Percentiles rank a stretch among this genome's conserved stretches.
Evolutionary conservation across 306 rosid genomes (phyloP).

Genomic region (Argentina anserina): DNA sequence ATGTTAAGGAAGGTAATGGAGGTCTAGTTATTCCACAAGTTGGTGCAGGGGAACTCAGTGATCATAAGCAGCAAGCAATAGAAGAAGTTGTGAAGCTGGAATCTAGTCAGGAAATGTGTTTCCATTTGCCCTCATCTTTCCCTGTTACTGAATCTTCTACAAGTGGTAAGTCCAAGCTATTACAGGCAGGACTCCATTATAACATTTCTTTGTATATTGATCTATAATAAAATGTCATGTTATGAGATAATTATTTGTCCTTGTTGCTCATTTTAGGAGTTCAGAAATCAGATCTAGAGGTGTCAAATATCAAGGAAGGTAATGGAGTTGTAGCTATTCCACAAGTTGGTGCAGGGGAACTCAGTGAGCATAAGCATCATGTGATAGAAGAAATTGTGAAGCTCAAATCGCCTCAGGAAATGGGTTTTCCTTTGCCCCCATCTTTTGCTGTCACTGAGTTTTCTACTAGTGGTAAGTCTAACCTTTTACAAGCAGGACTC

Average conservation of each 20-base stretch:
- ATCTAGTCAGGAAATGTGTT: not conserved
- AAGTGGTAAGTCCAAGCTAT: not conserved
- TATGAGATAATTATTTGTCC: not conserved
- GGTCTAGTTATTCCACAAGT: not conserved
- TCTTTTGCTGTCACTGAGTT: too few species aligned
- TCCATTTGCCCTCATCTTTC: too few species aligned
- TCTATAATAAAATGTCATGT: not conserved
- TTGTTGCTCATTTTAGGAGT: not conserved
- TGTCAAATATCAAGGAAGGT: not conserved
- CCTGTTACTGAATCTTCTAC: too few species aligned
- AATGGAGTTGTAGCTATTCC: not conserved
- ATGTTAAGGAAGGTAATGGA: not conserved
- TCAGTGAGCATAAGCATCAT: not conserved
- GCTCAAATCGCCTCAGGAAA: not conserved
- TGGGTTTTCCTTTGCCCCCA: not conserved
- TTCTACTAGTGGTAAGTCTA: not conserved
- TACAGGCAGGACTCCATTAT: not conserved
- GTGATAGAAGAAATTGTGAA: too few species aligned
- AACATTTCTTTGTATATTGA: not conserved
- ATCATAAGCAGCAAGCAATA: not conserved
- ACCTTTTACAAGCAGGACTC: not conserved
- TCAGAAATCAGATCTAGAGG: slow-evolving; percentile 3
- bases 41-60: not conserved
- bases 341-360: not conserved
- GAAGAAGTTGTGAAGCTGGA: not conserved